These are phyloP conservation scores for Aspergillus hortae DNA, from an alignment of 2,329 filamentous ascomycete species.

Conservation along the genomic window DNA sequence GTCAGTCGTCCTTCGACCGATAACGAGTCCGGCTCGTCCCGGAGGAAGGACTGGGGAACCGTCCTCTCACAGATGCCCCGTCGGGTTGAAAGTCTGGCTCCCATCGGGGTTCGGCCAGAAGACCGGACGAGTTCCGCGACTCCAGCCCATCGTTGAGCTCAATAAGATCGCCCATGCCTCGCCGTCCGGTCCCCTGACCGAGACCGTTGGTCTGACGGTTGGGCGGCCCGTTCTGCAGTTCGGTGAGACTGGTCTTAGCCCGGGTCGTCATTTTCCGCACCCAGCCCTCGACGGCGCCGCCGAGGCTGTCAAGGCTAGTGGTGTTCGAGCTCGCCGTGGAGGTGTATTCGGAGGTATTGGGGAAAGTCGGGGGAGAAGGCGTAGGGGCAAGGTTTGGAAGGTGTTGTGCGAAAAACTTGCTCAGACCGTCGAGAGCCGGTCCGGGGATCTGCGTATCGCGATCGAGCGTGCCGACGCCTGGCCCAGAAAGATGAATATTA, in stretches of 20 bases:
- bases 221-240: slow-evolving; percentile 35
- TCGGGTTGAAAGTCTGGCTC: slow-evolving; percentile 15
- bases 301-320: slow-evolving; percentile 70
- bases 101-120: slow-evolving; percentile 11
- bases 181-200: slow-evolving; percentile 23
- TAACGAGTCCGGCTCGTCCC: slow-evolving; percentile 37
- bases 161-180: slow-evolving; percentile 41
- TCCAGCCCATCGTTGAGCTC: slow-evolving; percentile 40
- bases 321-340: slow-evolving; percentile 30
- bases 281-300: slow-evolving; percentile 86
- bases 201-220: slow-evolving; percentile 17
- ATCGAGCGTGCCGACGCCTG: slow-evolving; percentile 81
- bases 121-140: slow-evolving; percentile 20
- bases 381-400: slow-evolving; percentile 71
- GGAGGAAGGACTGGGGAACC: slow-evolving; percentile 22
- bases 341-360: slow-evolving; percentile 34
- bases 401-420: slow-evolving; percentile 78
- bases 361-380: slow-evolving; percentile 55
- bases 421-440: slow-evolving; percentile 78
- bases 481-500: slow-evolving; percentile 66
- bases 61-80: slow-evolving; percentile 22
- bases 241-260: slow-evolving; percentile 38
- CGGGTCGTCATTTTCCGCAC: slow-evolving; percentile 69
- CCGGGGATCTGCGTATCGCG: slow-evolving; percentile 53
- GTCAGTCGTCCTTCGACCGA: slow-evolving; percentile 30